These are phyloP conservation scores for Wallemia mellicola DNA, from an alignment of 1,284 basidiomycete genomes.

Conservation along the genomic window DNA sequence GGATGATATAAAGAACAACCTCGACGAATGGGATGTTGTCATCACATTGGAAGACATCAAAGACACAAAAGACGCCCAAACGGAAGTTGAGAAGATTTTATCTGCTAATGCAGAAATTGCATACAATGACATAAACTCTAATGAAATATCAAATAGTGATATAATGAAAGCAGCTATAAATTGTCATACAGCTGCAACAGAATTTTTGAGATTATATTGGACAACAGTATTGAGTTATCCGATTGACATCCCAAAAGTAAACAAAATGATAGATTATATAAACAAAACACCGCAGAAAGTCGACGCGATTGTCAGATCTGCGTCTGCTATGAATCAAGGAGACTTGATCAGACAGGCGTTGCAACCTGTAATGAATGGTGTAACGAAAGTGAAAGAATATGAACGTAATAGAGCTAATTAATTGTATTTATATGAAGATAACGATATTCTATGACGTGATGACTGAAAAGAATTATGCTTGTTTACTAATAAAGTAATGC, in stretches of 20 bases:
- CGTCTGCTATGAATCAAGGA: constrained; percentile 31
- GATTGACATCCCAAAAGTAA: constrained; percentile 37
- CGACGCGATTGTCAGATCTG: constrained; percentile 34
- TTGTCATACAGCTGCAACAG: constrained; percentile 70
- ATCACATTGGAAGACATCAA: not conserved
- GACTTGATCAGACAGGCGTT: constrained; percentile 26
- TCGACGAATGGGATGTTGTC: not conserved
- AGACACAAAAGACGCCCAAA: not conserved
- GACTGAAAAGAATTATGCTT: too few relatives aligned
- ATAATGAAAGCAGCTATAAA: constrained; percentile 21
- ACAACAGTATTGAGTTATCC: constrained; percentile 46
- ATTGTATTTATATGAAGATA: not conserved
- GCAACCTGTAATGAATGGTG: constrained; percentile 44
- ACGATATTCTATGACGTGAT: too few relatives aligned
- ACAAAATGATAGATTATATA: constrained; percentile 58
- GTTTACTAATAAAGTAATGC: too few relatives aligned
- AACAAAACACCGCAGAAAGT: constrained; percentile 49
- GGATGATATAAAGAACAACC: not conserved
- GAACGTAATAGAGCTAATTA: constrained; percentile 5
- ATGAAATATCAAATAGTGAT: not conserved
- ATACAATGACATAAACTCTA: not conserved
- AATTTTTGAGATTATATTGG: constrained; percentile 93
- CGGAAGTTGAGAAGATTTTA: not conserved
- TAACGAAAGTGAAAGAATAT: constrained; percentile 33
- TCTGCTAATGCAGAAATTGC: not conserved